These are phyloP conservation scores for Alternaria metachromatica DNA, from an alignment of 2,329 filamentous ascomycete species.

Conservation along the genomic window DNA sequence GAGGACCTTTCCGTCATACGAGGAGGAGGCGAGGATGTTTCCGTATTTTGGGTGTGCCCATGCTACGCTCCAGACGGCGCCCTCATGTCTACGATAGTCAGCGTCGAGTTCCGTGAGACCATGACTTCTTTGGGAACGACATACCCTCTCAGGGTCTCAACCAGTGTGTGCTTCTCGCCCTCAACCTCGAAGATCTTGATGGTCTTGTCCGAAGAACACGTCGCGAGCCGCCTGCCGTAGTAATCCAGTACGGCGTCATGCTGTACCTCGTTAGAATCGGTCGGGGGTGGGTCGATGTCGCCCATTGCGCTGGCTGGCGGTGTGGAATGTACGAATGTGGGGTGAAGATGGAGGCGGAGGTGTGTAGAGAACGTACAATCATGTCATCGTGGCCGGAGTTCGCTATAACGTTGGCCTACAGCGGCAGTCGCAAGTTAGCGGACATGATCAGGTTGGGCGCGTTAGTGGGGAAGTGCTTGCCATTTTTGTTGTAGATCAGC, in stretches of 20 bases:
- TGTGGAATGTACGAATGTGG: background rate
- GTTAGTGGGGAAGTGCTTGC: constrained; percentile 22
- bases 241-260: constrained; percentile 99
- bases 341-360: background rate
- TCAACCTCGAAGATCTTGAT: constrained; percentile 99
- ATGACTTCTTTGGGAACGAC: constrained; percentile 27
- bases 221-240: constrained; percentile 94
- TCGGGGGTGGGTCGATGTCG: constrained; percentile 36
- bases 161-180: constrained; percentile 84
- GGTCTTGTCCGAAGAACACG: constrained; percentile 96
- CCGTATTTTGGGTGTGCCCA: constrained; percentile 98
- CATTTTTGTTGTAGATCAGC: constrained; percentile 30
- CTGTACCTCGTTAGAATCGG: constrained; percentile 58
- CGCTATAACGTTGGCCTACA: constrained; percentile 77
- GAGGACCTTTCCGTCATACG: constrained; percentile 97
- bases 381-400: constrained; percentile 97
- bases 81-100: constrained; percentile 76
- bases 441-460: constrained; percentile 27
- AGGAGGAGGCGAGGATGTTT: constrained; percentile 93
- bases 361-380: constrained; percentile 76
- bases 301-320: constrained; percentile 16
- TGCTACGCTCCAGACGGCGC: constrained; percentile 95
- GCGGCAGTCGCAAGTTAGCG: constrained; percentile 38
- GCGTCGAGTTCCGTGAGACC: background rate
- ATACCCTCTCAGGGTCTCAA: constrained; percentile 94